Percentiles rank a stretch among this genome's conserved stretches.
phyloP scores from a whole-genome alignment of 495 filamentous ascomycete genomes.

The Penicillium pulvis region DNA sequence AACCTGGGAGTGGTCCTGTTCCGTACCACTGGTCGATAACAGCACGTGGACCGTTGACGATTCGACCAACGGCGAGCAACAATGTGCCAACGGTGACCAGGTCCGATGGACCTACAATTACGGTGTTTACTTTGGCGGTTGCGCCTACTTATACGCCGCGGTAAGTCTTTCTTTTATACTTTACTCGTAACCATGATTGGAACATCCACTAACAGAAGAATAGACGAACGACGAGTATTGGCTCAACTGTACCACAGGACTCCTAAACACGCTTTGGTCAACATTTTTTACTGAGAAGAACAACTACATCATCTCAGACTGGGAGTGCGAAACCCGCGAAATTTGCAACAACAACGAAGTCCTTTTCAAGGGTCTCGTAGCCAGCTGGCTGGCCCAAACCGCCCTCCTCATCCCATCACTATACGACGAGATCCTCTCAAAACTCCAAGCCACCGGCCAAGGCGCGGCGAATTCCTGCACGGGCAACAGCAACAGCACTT shows the following conservation, averaged over 20 bases:
- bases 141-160: conserved; percentile 70
- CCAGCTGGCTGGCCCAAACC: conserved; percentile 73
- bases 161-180: conserved; percentile 29
- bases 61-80: conserved; percentile 52
- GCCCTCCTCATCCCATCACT: conserved; percentile 67
- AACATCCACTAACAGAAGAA: conserved; percentile 13
- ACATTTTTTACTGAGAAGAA: conserved; percentile 50
- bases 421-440: conserved; percentile 60
- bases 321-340: conserved; percentile 62
- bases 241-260: conserved; percentile 53
- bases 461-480: conserved; percentile 71
- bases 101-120: conserved; percentile 72
- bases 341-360: conserved; percentile 72
- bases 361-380: conserved; percentile 78
- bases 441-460: conserved; percentile 62
- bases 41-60: conserved; percentile 58
- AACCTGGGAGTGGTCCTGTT: conserved; percentile 64
- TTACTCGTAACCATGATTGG: neutral
- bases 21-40: conserved; percentile 51
- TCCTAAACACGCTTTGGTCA: conserved; percentile 48
- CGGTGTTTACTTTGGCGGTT: conserved; percentile 66
- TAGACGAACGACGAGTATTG: conserved; percentile 43
- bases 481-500: conserved; percentile 61
- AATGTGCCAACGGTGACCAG: conserved; percentile 55
- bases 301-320: conserved; percentile 59